Conservation (phyloP, 1,139 yeast species). For the Sugiyamaella neomexicana region DNA sequence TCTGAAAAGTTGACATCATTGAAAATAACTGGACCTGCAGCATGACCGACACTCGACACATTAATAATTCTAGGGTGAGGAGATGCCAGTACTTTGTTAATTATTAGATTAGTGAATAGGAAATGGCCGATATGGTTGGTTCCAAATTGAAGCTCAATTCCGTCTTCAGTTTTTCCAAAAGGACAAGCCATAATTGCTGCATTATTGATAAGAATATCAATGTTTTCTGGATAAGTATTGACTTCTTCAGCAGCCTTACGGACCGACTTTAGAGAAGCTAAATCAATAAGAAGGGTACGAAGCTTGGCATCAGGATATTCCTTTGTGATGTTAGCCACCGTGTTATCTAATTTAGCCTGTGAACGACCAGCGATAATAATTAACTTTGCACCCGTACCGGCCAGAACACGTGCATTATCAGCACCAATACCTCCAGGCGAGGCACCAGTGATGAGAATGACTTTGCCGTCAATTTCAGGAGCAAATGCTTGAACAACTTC, state of each 20-base stretch:
- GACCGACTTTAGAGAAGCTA: slow-evolving; percentile 18
- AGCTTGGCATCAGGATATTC: slow-evolving; percentile 11
- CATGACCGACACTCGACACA: slow-evolving; percentile 67
- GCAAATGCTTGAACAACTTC: slow-evolving; percentile 18
- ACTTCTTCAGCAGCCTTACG: slow-evolving; percentile 18
- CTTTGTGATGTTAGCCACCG: slow-evolving; percentile 14
- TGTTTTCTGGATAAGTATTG: slow-evolving; percentile 12
- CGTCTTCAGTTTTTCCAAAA: slow-evolving; percentile 43
- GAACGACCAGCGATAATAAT: slow-evolving; percentile 34
- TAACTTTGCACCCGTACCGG: slow-evolving; percentile 27
- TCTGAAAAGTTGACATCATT: slow-evolving; percentile 24
- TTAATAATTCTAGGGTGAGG: slow-evolving; percentile 57
- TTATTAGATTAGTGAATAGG: slow-evolving; percentile 20
- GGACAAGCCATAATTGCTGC: slow-evolving; percentile 24
- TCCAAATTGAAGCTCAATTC: slow-evolving; percentile 70
- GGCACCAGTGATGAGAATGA: slow-evolving; percentile 36
- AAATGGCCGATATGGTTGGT: slow-evolving; percentile 72
- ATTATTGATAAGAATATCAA: slow-evolving; percentile 23
- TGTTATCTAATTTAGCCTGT: slow-evolving; percentile 24
- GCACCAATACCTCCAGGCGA: slow-evolving; percentile 33
- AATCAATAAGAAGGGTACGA: slow-evolving; percentile 18
- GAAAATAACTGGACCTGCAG: slow-evolving; percentile 34
- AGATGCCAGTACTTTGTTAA: slow-evolving; percentile 23
- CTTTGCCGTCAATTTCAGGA: slow-evolving; percentile 37
- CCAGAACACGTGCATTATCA: slow-evolving; percentile 26